Conservation (phyloP, 2,329 filamentous ascomycete genomes). For the Trichoderma polysporum region DNA sequence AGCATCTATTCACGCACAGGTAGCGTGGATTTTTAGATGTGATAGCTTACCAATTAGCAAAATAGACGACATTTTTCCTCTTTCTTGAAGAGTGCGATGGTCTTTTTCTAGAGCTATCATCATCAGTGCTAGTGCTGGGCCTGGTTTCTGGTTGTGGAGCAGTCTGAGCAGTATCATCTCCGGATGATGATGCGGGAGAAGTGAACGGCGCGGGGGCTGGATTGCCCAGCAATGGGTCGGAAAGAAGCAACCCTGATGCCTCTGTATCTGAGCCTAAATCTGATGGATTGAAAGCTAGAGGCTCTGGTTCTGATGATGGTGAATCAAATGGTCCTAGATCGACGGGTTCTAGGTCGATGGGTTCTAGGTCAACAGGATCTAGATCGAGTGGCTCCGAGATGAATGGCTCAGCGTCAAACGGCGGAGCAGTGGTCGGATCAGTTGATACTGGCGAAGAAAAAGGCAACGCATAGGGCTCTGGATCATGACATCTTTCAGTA, state of each 20-base stretch:
- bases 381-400: not conserved
- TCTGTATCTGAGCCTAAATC: not conserved
- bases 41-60: slow-evolving; percentile 50
- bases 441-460: not conserved
- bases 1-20: slow-evolving; percentile 47
- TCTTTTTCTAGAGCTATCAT: not conserved
- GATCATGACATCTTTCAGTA: not conserved
- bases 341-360: not conserved
- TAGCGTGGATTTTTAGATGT: slow-evolving; percentile 64
- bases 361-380: not conserved
- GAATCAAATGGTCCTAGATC: not conserved
- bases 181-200: not conserved
- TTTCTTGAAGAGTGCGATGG: not conserved
- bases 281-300: not conserved
- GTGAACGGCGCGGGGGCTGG: not conserved
- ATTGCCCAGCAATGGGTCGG: not conserved
- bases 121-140: not conserved
- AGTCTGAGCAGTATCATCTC: not conserved
- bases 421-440: not conserved
- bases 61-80: slow-evolving; percentile 48
- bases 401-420: not conserved
- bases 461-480: not conserved
- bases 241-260: not conserved
- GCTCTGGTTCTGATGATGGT: not conserved
- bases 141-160: not conserved